Conservation (phyloP, 2,329 filamentous ascomycete genomes). For the Trichoderma citrinoviride region DNA sequence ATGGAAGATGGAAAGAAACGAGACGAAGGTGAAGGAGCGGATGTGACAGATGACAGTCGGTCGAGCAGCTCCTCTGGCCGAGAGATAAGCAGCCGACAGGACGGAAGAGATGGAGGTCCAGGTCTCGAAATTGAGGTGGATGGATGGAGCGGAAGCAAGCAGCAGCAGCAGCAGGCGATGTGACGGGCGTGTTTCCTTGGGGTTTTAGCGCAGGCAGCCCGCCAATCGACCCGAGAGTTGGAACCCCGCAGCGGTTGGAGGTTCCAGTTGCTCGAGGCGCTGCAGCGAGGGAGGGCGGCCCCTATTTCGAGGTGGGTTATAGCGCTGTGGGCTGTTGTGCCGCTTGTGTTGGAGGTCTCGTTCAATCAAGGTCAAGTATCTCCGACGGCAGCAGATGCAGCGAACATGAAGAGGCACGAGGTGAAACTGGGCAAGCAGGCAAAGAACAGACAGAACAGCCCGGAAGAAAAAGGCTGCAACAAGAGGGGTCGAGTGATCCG, state of each 20-base stretch:
- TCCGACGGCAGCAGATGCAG: too few relatives aligned
- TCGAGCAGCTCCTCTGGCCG: conserved; percentile 3
- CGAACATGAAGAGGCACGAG: too few relatives aligned
- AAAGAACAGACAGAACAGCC: neutral
- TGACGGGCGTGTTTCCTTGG: conserved; percentile 13
- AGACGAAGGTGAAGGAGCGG: neutral
- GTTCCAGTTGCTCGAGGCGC: neutral
- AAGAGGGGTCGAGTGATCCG: neutral
- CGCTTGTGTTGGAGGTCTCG: too few relatives aligned
- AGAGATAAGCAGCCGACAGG: conserved; percentile 9
- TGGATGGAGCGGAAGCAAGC: neutral
- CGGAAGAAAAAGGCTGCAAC: neutral
- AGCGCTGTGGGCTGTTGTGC: too few relatives aligned
- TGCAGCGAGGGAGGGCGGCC: conserved; percentile 4
- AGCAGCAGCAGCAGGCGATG: conserved; percentile 11
- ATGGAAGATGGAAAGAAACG: neutral
- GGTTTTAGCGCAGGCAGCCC: conserved; percentile 1
- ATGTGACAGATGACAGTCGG: conserved; percentile 8
- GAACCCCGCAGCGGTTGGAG: conserved; percentile 20
- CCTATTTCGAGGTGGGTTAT: neutral
- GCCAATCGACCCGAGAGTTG: conserved; percentile 9
- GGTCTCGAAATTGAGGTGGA: neutral
- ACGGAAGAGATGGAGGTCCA: too few relatives aligned
- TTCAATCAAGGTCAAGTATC: too few relatives aligned
- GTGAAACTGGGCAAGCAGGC: too few relatives aligned